A percentile compares a stretch with the other conserved stretches of the same genome.
These are phyloP conservation scores for Limtongia smithiae DNA, from an alignment of 805 yeast species.

Conservation along the genomic window DNA sequence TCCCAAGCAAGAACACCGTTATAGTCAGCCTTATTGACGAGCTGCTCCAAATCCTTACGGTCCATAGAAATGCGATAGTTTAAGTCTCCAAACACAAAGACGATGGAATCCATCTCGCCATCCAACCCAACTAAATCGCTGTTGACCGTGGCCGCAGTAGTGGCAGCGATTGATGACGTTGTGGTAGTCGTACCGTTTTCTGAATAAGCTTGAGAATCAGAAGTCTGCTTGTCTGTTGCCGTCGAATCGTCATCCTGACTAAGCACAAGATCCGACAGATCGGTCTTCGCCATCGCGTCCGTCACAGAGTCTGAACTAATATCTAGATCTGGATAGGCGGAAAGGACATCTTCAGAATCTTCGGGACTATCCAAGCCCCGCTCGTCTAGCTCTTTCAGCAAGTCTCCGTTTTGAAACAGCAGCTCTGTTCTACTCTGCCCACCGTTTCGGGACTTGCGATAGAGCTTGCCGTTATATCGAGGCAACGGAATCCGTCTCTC, in stretches of 20 bases:
- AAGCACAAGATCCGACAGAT: constrained; percentile 18
- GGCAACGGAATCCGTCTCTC: constrained; percentile 35
- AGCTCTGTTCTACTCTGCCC: constrained; percentile 24
- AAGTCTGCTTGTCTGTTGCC: neutral
- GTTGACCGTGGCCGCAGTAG: constrained; percentile 24
- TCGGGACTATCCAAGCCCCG: constrained; percentile 32
- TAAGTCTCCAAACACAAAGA: constrained; percentile 52
- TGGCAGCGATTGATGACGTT: constrained; percentile 1
- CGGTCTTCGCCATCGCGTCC: neutral
- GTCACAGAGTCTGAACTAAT: no score
- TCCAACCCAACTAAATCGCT: constrained; percentile 21
- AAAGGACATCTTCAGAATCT: constrained; percentile 20
- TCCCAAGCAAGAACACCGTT: constrained; percentile 44
- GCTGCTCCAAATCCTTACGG: constrained; percentile 34
- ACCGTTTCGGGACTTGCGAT: constrained; percentile 19
- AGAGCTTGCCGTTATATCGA: constrained; percentile 18
- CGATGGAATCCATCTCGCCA: constrained; percentile 30
- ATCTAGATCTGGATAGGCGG: no score
- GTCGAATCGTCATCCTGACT: constrained; percentile 1
- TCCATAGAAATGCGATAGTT: constrained; percentile 47
- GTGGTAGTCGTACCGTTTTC: constrained; percentile 17
- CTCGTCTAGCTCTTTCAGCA: constrained; percentile 32
- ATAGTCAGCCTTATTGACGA: constrained; percentile 37
- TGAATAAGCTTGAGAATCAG: constrained; percentile 4
- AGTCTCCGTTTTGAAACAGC: constrained; percentile 33